phyloP scores from a whole-genome alignment of 768 basidiomycete genomes.

The Cyclocybe cylindracea region DNA sequence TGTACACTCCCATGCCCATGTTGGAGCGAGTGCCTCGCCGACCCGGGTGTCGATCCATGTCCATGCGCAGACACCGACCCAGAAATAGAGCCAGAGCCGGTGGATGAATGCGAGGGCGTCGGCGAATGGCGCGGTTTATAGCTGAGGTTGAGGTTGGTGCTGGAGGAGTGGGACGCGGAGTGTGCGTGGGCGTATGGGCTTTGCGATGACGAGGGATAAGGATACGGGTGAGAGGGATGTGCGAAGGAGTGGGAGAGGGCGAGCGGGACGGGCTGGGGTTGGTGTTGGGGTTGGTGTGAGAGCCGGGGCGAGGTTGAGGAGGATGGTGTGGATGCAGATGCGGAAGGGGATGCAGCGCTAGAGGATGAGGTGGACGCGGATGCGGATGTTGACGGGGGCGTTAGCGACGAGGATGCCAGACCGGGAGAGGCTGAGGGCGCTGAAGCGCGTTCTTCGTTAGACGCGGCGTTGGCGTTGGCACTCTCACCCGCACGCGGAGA shows the following conservation, averaged over 20 bases:
- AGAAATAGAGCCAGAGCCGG: no score
- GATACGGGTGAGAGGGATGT: not conserved
- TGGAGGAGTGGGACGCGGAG: not conserved
- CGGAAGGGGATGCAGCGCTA: not conserved
- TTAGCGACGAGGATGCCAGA: no score
- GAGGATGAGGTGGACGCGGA: not conserved
- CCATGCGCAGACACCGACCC: no score
- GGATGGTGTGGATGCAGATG: not conserved
- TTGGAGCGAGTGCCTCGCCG: no score
- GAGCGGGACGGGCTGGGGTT: not conserved
- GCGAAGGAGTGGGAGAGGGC: conserved; percentile 5
- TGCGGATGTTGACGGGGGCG: no score
- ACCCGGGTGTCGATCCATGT: no score
- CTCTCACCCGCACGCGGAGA: not conserved
- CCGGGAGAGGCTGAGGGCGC: no score
- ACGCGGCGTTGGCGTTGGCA: not conserved
- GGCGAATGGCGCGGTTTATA: no score
- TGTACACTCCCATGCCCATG: no score
- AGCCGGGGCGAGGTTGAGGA: not conserved
- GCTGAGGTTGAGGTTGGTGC: conserved; percentile 3
- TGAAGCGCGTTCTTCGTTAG: not conserved
- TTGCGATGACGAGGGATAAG: not conserved
- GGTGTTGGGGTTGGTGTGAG: not conserved
- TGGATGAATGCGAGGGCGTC: no score
- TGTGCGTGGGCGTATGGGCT: not conserved